Percentiles rank a stretch among this genome's conserved stretches.
Evolutionary conservation across 805 yeast species (phyloP).

Genomic region (Myxozyma vanderwaltii): DNA sequence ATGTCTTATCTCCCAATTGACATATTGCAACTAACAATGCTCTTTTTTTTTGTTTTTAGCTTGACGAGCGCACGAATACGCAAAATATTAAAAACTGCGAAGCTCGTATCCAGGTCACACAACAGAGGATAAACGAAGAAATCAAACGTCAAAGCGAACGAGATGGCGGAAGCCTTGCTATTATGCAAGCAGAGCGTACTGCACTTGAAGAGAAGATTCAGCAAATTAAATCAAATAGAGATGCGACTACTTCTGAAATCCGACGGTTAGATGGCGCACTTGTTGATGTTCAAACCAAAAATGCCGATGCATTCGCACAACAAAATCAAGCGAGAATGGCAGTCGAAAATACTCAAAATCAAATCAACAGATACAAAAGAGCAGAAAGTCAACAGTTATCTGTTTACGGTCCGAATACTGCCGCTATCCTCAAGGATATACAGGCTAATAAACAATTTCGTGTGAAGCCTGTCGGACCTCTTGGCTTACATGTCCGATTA

Average conservation of each 20-base stretch:
- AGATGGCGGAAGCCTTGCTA: conserved; percentile 3
- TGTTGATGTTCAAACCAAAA: conserved; percentile 40
- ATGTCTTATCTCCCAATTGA: neutral
- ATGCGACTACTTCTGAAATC: neutral
- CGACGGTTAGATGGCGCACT: conserved; percentile 31
- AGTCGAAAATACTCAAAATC: conserved; percentile 21
- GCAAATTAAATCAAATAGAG: conserved; percentile 3
- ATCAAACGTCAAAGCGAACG: conserved; percentile 1
- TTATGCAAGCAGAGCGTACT: conserved; percentile 1
- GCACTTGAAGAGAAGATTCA: conserved; percentile 1
- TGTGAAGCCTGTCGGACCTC: conserved; percentile 72
- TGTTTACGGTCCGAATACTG: conserved; percentile 56
- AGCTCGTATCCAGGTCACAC: neutral
- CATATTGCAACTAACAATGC: neutral
- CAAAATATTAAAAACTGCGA: neutral
- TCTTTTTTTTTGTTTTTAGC: neutral
- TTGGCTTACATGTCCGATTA: conserved; percentile 64
- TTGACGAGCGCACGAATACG: conserved; percentile 3
- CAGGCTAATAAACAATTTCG: conserved; percentile 47
- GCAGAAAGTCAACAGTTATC: conserved; percentile 40
- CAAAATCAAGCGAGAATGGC: conserved; percentile 8
- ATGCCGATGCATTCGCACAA: neutral
- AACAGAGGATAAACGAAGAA: conserved; percentile 1
- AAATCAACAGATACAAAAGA: conserved; percentile 11
- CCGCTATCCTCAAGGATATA: conserved; percentile 49